A percentile compares a stretch with the other conserved stretches of the same genome.
These are phyloP conservation scores for Entomortierella parvispora DNA, from an alignment of 192 early-diverging fungal genomes.

Conservation along the genomic window DNA sequence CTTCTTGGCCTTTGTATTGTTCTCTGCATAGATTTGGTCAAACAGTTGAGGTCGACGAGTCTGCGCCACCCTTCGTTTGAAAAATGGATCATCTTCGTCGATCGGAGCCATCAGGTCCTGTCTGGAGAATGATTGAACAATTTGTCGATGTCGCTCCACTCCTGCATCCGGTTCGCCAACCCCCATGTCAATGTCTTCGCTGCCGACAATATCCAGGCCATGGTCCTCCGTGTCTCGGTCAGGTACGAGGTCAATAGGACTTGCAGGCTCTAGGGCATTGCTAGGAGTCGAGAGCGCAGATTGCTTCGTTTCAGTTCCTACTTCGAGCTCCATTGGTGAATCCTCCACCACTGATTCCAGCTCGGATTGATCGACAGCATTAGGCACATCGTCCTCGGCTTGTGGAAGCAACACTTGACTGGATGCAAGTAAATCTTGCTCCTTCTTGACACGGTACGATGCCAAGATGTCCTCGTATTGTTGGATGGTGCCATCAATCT, in stretches of 20 bases:
- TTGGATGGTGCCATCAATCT: slow-evolving; percentile 36
- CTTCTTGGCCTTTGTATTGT: slow-evolving; percentile 46
- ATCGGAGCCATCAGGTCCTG: slow-evolving; percentile 19
- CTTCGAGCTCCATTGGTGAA: slow-evolving; percentile 8
- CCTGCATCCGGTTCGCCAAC: neutral
- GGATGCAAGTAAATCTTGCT: neutral
- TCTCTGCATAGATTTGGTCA: slow-evolving; percentile 54
- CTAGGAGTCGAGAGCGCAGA: neutral
- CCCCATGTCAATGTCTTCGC: slow-evolving; percentile 18
- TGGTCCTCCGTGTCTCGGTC: slow-evolving; percentile 33
- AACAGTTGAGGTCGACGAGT: slow-evolving; percentile 54
- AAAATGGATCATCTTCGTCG: slow-evolving; percentile 36
- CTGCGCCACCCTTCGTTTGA: slow-evolving; percentile 29
- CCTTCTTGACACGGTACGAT: slow-evolving; percentile 15
- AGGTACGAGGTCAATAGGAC: slow-evolving; percentile 21
- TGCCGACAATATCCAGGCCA: slow-evolving; percentile 23
- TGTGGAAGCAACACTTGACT: neutral
- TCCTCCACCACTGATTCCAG: neutral
- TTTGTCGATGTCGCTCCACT: slow-evolving; percentile 9
- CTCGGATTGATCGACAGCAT: slow-evolving; percentile 12
- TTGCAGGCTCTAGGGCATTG: slow-evolving; percentile 12
- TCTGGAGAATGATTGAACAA: slow-evolving; percentile 15
- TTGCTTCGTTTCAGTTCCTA: slow-evolving; percentile 4
- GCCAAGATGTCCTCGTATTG: slow-evolving; percentile 20
- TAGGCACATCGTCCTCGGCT: slow-evolving; percentile 4